Conservation (phyloP, 352 stramenopile species). For the Globisporangium splendens region DNA sequence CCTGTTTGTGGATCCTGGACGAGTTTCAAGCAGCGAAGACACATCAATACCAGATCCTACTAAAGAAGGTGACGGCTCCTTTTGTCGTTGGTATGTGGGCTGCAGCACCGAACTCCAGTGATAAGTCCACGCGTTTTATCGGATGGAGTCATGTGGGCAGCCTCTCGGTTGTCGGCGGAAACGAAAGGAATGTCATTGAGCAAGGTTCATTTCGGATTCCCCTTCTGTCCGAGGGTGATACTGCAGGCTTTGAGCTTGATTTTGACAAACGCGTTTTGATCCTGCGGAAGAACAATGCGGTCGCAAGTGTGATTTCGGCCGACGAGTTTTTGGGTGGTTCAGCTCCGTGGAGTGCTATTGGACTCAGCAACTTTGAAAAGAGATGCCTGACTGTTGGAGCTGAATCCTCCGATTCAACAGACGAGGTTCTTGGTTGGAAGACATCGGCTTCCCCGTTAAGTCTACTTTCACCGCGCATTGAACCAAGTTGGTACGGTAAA, state of each 20-base stretch:
- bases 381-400: neutral
- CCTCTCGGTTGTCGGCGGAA: slow-evolving; percentile 12
- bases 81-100: slow-evolving; percentile 17
- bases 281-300: slow-evolving; percentile 40
- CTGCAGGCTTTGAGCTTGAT: slow-evolving; percentile 41
- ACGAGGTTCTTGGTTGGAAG: slow-evolving; percentile 2
- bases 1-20: slow-evolving; percentile 4
- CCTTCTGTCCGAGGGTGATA: slow-evolving; percentile 34
- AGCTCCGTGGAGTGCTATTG: neutral
- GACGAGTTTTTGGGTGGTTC: neutral
- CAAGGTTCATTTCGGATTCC: slow-evolving; percentile 12
- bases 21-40: neutral
- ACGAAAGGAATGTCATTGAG: slow-evolving; percentile 11
- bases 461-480: slow-evolving; percentile 22
- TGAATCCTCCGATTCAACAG: neutral
- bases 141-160: slow-evolving; percentile 24
- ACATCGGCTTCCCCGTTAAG: slow-evolving; percentile 34
- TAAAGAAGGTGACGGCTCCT: slow-evolving; percentile 20
- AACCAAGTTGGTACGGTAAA: slow-evolving; percentile 61
- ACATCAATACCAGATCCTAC: slow-evolving; percentile 16
- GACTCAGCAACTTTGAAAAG: slow-evolving; percentile 2
- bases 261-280: slow-evolving; percentile 21
- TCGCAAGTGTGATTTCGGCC: slow-evolving; percentile 17
- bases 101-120: neutral
- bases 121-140: slow-evolving; percentile 7